Percentiles rank a stretch among this genome's conserved stretches.
These are phyloP conservation scores for Effrenium voratum DNA, from an alignment of 73 alveolate genomes.

Conservation along the genomic window DNA sequence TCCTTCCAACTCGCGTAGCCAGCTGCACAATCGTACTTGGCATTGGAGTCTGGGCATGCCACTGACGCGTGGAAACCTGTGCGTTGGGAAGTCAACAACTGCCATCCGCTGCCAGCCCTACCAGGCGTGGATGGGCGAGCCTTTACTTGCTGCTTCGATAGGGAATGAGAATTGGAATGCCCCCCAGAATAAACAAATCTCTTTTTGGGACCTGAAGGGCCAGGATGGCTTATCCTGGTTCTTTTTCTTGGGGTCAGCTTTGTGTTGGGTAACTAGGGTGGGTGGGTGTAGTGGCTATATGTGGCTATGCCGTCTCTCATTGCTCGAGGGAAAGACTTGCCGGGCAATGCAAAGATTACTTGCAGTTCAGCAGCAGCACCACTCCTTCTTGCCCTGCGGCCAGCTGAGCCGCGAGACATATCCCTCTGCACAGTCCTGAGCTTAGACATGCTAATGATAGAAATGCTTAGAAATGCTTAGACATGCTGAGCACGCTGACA, in stretches of 20 bases:
- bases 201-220: too few relatives aligned
- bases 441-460: too few relatives aligned
- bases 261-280: too few relatives aligned
- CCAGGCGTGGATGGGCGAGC: background rate
- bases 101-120: background rate
- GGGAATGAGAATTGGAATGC: too few relatives aligned
- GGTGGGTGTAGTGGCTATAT: too few relatives aligned
- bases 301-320: too few relatives aligned
- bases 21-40: conserved; percentile 45
- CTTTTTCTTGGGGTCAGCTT: too few relatives aligned
- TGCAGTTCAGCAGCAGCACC: conserved; percentile 51
- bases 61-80: conserved; percentile 83
- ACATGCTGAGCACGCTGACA: too few relatives aligned
- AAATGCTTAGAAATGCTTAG: too few relatives aligned
- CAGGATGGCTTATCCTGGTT: too few relatives aligned
- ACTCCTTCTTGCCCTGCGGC: conserved; percentile 23
- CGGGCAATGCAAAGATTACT: background rate
- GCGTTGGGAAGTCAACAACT: background rate
- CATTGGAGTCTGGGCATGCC: conserved; percentile 33
- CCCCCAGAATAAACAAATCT: too few relatives aligned
- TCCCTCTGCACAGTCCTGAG: conserved; percentile 46
- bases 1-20: conserved; percentile 59
- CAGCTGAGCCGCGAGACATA: conserved; percentile 1
- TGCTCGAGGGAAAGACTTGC: background rate
- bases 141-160: too few relatives aligned